These are phyloP conservation scores for Cystobasidium tubakii DNA, from an alignment of 768 basidiomycete genomes.

Conservation along the genomic window DNA sequence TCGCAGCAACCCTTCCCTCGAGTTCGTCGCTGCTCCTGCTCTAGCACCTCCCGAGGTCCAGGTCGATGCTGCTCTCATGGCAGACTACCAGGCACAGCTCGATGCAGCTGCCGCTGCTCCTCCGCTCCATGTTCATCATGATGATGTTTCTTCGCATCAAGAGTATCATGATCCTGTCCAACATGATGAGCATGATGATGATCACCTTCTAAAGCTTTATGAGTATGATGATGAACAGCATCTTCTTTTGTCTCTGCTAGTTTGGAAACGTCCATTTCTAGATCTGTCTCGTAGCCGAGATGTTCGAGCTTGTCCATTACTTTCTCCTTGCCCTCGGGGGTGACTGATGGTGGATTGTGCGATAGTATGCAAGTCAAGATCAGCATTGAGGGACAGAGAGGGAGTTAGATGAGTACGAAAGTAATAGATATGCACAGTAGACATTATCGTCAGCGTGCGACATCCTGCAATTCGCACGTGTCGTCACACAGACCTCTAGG, in stretches of 20 bases:
- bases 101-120: slow-evolving; percentile 80
- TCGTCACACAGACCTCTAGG: neutral
- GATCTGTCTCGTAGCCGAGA: slow-evolving; percentile 19
- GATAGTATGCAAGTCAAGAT: neutral
- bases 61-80: slow-evolving; percentile 72
- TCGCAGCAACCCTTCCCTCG: slow-evolving; percentile 70
- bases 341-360: neutral
- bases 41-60: slow-evolving; percentile 87
- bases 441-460: too few relatives aligned
- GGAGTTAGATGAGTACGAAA: too few relatives aligned
- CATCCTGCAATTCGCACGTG: neutral
- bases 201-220: slow-evolving; percentile 8
- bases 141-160: slow-evolving; percentile 10
- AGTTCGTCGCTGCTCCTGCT: slow-evolving; percentile 86
- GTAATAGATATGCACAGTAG: too few relatives aligned
- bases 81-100: slow-evolving; percentile 72
- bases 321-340: slow-evolving; percentile 8
- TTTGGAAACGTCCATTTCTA: slow-evolving; percentile 8
- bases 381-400: neutral
- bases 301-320: slow-evolving; percentile 31
- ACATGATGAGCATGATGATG: slow-evolving; percentile 11
- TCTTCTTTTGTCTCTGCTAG: neutral
- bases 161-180: slow-evolving; percentile 1
- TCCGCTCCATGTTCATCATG: slow-evolving; percentile 28
- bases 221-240: slow-evolving; percentile 11